Base-by-base conservation (phyloP, 805 yeast species). In the Yarrowia divulgata region DNA sequence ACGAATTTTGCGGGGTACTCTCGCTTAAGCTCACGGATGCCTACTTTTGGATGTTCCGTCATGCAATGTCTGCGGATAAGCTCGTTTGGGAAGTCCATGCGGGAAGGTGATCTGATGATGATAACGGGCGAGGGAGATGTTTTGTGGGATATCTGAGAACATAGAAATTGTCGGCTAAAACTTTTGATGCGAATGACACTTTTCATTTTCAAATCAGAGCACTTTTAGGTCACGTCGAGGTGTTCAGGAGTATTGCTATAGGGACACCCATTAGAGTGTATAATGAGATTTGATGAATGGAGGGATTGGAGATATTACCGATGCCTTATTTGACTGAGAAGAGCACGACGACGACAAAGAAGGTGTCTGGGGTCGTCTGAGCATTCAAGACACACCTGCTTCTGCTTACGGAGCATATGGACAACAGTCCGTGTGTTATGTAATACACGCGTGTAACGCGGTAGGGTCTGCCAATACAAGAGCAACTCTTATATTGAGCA, bases 11-110 rank as follows among this genome's bases (percentile, higher is more conserved):
- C 60, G 60, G 60, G 60, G 60, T n/a, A 43, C 37, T 49, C 19
- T 49, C 55, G 39, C 8, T n/a, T 32, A 49, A 29, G 19, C 55
- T 54, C 45, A 19, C 60, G 60, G 60, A 39, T 54, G 32, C 62
- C 63, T 43, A 16, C 39, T 57, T 57, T 34, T 19, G 64, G 49
- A 16, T 39, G 43, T 40, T 29, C 48, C 64, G 49, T 18, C 45
- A 37, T 39, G n/a, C 45, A 19, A 39, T 39, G 18, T 57, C 37
- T 16, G 39, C 64, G 64, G 64, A 57, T 57, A 57, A 42, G 45
- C 64, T 43, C 23, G 18, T n/a, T 57, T 57, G 49, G 64, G 64
- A 42, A 57, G n/a, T 42, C 8, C 64, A 57, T 57, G 64, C 64
- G 64, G 29, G n/a, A 32, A 57, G 18, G 46, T 40, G 29, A 23